Base-by-base conservation (phyloP, 148 eudicot genomes). In the Chenopodium album region DNA sequence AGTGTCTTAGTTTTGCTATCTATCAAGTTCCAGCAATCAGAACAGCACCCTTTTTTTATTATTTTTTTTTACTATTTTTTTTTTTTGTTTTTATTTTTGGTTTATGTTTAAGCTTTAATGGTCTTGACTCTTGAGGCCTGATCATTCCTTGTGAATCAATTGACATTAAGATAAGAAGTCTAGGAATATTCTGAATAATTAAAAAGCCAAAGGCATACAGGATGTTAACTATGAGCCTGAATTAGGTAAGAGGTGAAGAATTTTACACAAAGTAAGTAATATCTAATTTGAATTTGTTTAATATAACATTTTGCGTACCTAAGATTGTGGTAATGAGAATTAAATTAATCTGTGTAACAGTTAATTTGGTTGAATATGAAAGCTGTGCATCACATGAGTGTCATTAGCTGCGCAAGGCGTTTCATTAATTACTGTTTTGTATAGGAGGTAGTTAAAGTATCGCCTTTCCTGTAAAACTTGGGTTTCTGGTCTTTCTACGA, bases 321-420 rank as follows among this genome's bases (percentile, higher is more conserved):
- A 26, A 74, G 22, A 19, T 47, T 20, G 48, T 31, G 72, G 46
- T 74, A 47, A 11, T n/a, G 32, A 48, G 65, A 64, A 31, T 74
- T 31, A 79, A 46, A 5, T 11, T 62, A 31, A 74, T 66, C 12
- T 81, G 73, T 73, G 47, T 74, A 47, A 12, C 65, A 65, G 46
- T 44, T 65, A 29, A 73, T 47, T 75, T 81, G 46, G n/a, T 20
- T 66, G 23, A 9, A 48, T 31, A 48, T 47, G 50, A 68, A 73
- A 81, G 64, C 64, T 74, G 62, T 74, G 48, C 62, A 20, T 26
- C 44, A 64, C 29, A 28, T 64, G 63, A 50, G 76, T 11, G 10
- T 28, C n/a, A 74, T 41, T 69, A 19, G 67, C 41, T 22, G 70
- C 60, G 37, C 68, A 26, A 60, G 70, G 54, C 17, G 37, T 31